Percentiles rank a stretch among this genome's conserved stretches.
Conservation (phyloP, 768 basidiomycete genomes). For the Lentinula edodes region DNA sequence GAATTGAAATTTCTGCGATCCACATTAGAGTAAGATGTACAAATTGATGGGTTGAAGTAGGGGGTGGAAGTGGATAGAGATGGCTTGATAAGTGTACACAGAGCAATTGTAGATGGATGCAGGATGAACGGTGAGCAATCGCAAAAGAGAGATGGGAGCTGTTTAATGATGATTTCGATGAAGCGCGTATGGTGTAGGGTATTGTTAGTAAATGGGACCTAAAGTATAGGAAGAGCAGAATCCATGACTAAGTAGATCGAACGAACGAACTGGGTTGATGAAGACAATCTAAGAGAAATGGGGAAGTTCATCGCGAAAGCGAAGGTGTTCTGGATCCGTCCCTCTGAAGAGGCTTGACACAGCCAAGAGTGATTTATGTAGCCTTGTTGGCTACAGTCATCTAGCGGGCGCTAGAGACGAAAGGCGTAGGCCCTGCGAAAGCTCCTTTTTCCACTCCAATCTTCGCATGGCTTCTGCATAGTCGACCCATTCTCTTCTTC, state of each 20-base stretch:
- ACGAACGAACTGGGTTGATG: background rate
- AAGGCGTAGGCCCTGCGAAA: constrained; percentile 67
- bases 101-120: background rate
- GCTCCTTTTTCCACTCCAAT: constrained; percentile 81
- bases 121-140: background rate
- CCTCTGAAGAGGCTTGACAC: background rate
- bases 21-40: background rate
- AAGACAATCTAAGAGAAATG: background rate
- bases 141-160: background rate
- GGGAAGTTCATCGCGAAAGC: background rate
- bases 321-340: background rate
- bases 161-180: background rate
- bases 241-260: background rate
- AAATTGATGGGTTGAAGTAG: background rate
- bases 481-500: constrained; percentile 84
- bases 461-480: constrained; percentile 73
- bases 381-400: constrained; percentile 16
- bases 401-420: constrained; percentile 64
- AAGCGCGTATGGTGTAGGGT: background rate
- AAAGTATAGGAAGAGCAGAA: background rate
- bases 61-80: background rate
- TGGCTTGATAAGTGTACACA: background rate
- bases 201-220: background rate
- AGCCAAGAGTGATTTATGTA: background rate
- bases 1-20: background rate